Evolutionary conservation across 768 basidiomycete genomes (phyloP).

Genomic region (Mycena sanguinolenta): DNA sequence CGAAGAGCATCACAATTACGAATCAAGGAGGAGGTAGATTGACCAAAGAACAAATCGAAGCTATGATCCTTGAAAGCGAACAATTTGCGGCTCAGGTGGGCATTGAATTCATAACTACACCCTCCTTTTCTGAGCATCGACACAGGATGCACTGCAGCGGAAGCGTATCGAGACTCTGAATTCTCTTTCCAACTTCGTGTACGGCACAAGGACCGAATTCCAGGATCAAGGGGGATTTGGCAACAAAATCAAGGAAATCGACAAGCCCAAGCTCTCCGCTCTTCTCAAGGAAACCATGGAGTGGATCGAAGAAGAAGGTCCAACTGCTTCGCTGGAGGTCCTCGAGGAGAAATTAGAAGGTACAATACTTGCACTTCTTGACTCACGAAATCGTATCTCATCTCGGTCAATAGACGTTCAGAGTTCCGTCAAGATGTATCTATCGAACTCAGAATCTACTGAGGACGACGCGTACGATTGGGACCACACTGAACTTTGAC

Average conservation of each 20-base stretch:
- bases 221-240: conserved; percentile 81
- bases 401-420: conserved; percentile 58
- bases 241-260: conserved; percentile 69
- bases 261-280: conserved; percentile 72
- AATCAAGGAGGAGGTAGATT: conserved; percentile 75
- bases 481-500: conserved; percentile 68
- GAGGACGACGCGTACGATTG: conserved; percentile 57
- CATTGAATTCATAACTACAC: conserved; percentile 56
- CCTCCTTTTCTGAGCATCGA: conserved; percentile 57
- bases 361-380: conserved; percentile 14
- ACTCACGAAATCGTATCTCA: background rate
- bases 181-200: conserved; percentile 71
- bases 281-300: conserved; percentile 77
- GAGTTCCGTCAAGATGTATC: conserved; percentile 48
- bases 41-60: conserved; percentile 66
- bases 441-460: conserved; percentile 32
- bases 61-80: conserved; percentile 69
- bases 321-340: conserved; percentile 76
- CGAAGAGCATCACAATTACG: conserved; percentile 82
- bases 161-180: conserved; percentile 75
- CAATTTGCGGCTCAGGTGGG: conserved; percentile 54
- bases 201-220: conserved; percentile 77
- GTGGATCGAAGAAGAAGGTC: conserved; percentile 82
- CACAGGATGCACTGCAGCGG: conserved; percentile 57
- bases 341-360: conserved; percentile 81